Evolutionary conservation across 164 flowering plant species (phyloP).

Genomic region (Hamamelis virginiana): DNA sequence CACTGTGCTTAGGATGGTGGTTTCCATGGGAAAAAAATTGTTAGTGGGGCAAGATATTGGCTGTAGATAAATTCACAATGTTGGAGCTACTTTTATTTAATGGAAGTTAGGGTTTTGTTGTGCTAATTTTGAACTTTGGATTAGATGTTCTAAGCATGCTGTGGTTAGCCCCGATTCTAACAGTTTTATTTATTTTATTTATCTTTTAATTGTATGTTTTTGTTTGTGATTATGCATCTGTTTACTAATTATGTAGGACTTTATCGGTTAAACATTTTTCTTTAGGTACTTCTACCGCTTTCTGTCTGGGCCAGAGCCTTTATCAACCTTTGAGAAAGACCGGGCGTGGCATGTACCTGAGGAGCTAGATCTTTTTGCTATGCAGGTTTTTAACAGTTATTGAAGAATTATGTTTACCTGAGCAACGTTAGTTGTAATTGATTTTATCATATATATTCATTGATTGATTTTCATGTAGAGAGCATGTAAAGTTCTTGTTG

Average conservation of each 20-base stretch:
- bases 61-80: neutral
- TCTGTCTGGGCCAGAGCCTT: slow-evolving; percentile 69
- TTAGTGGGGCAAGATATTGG: neutral
- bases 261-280: neutral
- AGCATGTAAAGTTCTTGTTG: slow-evolving; percentile 80
- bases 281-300: slow-evolving; percentile 85
- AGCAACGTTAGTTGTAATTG: too few species aligned
- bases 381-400: slow-evolving; percentile 57
- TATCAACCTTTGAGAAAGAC: slow-evolving; percentile 85
- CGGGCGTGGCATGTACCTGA: slow-evolving; percentile 92
- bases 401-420: neutral
- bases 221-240: too few species aligned
- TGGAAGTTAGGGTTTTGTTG: neutral
- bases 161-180: neutral
- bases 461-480: slow-evolving; percentile 41
- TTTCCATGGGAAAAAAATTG: neutral
- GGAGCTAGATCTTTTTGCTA: slow-evolving; percentile 62
- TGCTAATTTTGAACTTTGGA: neutral
- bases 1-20: neutral
- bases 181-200: too few species aligned
- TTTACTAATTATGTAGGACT: neutral
- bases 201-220: neutral
- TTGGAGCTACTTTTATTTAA: neutral
- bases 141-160: neutral
- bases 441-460: neutral